Conservation (phyloP, 2,329 filamentous ascomycete genomes). For the Pseudocercospora vitis region DNA sequence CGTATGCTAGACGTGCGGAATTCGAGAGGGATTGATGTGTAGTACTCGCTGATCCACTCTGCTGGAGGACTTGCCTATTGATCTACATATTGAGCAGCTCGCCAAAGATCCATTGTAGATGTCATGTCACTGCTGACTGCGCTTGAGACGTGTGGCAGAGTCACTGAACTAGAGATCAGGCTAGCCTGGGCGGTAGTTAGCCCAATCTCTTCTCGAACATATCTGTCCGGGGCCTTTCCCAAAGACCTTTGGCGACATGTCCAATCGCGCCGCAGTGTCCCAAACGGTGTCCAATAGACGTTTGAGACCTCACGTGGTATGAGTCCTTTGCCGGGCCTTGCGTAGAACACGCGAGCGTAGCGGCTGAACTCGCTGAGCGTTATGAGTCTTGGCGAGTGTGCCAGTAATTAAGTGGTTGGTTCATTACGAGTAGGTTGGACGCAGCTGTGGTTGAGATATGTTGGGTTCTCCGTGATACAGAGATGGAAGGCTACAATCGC, state of each 20-base stretch:
- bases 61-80: conserved; percentile 9
- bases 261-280: background rate
- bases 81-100: conserved; percentile 12
- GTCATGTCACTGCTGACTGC: background rate
- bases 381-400: background rate
- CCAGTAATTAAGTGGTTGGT: background rate
- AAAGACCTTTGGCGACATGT: conserved; percentile 4
- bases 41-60: no score
- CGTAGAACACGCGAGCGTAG: background rate
- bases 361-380: conserved; percentile 6
- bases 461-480: no score
- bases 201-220: background rate
- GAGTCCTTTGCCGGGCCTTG: conserved; percentile 2
- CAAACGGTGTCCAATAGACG: conserved; percentile 4
- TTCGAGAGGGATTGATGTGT: no score
- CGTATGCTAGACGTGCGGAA: no score
- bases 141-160: background rate
- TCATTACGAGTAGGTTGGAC: background rate
- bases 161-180: background rate
- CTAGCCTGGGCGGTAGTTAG: no score
- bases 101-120: background rate
- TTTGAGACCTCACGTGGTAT: background rate
- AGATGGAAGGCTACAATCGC: no score
- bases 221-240: background rate
- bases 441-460: background rate